phyloP scores from a whole-genome alignment of 2,329 filamentous ascomycete genomes.

The Beauveria medogensis region DNA sequence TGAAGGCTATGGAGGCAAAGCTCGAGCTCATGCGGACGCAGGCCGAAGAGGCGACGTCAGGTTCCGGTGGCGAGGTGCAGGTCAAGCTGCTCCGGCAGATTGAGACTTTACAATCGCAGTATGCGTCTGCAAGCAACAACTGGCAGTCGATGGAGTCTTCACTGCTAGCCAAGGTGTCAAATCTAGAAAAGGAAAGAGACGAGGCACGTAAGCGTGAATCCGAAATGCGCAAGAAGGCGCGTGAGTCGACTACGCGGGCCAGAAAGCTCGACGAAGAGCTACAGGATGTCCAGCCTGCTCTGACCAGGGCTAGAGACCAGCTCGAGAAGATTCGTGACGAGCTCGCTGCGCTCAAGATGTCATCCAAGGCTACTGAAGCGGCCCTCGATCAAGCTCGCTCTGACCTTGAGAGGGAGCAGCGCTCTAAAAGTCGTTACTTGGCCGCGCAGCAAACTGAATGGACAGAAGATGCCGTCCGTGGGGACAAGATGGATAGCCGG shows the following conservation, averaged over 20 bases:
- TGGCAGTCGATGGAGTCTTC: conserved; percentile 96
- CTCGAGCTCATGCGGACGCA: conserved; percentile 78
- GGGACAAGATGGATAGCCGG: conserved; percentile 35
- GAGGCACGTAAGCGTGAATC: conserved; percentile 76
- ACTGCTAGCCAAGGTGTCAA: conserved; percentile 66
- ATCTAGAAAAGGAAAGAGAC: conserved; percentile 83
- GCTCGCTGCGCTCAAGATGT: conserved; percentile 53
- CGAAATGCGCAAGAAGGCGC: conserved; percentile 80
- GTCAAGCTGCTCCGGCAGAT: conserved; percentile 88
- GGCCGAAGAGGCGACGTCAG: conserved; percentile 83
- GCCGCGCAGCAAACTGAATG: conserved; percentile 36
- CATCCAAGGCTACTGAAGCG: conserved; percentile 57
- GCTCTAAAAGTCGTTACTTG: conserved; percentile 19
- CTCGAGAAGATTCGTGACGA: conserved; percentile 51
- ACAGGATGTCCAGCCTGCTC: conserved; percentile 57
- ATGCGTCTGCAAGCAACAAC: conserved; percentile 88
- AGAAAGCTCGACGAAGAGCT: conserved; percentile 75
- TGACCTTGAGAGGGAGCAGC: conserved; percentile 43
- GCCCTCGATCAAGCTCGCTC: conserved; percentile 48
- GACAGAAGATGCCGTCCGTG: conserved; percentile 41
- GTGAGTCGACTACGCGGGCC: conserved; percentile 64
- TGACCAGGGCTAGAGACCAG: conserved; percentile 58
- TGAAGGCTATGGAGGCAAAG: conserved; percentile 73
- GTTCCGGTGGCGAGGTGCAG: conserved; percentile 71
- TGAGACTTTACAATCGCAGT: conserved; percentile 91